These are phyloP conservation scores for Paratrimastix pyriformis DNA, from an alignment of 78 protist genomes.

Conservation along the genomic window DNA sequence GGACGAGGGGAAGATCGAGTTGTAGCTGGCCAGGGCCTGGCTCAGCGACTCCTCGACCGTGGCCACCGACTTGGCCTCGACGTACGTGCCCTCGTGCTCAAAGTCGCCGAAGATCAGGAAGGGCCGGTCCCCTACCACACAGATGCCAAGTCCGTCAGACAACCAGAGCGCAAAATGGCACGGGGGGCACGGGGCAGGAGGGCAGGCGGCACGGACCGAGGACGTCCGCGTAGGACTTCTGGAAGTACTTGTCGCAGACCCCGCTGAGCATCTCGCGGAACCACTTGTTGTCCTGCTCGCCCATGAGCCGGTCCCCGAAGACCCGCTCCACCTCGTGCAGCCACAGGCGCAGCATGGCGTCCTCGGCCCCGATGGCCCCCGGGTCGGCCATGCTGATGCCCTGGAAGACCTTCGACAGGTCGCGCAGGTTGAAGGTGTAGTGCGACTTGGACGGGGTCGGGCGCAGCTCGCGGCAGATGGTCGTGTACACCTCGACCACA, in stretches of 20 bases:
- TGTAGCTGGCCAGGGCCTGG: constrained; percentile 37
- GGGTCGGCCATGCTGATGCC: constrained; percentile 34
- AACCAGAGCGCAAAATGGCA: too few species aligned
- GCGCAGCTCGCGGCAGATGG: constrained; percentile 26
- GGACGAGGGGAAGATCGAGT: constrained; percentile 12
- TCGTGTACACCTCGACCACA: constrained; percentile 38
- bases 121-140: neutral
- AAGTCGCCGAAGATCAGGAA: constrained; percentile 18
- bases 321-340: constrained; percentile 30
- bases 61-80: neutral
- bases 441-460: constrained; percentile 76
- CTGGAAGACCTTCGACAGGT: constrained; percentile 56
- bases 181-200: too few species aligned
- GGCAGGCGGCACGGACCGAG: too few species aligned
- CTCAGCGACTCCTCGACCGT: neutral
- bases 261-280: neutral
- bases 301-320: constrained; percentile 42
- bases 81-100: constrained; percentile 3
- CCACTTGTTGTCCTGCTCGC: constrained; percentile 41
- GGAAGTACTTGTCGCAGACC: neutral
- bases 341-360: constrained; percentile 26
- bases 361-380: neutral
- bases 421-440: constrained; percentile 74
- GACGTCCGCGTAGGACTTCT: neutral
- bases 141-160: too few species aligned